These are phyloP conservation scores for Phytopythium boreale DNA, from an alignment of 352 stramenopile genomes.

Conservation along the genomic window DNA sequence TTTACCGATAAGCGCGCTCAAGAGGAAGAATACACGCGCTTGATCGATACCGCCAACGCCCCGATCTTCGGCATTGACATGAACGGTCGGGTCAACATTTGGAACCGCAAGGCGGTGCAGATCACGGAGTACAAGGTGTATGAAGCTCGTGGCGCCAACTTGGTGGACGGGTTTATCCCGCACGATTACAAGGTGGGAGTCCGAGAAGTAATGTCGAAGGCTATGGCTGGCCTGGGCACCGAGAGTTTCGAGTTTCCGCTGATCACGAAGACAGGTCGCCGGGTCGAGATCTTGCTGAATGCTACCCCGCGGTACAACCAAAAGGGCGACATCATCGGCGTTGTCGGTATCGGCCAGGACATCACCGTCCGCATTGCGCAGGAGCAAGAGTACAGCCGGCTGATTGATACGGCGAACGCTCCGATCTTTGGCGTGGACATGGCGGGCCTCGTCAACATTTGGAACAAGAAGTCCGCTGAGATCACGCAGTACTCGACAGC, in stretches of 20 bases:
- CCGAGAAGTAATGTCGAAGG: slow-evolving; percentile 58
- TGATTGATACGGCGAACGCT: slow-evolving; percentile 88
- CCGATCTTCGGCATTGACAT: slow-evolving; percentile 90
- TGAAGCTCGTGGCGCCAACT: slow-evolving; percentile 81
- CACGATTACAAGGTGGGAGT: slow-evolving; percentile 62
- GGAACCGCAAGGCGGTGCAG: slow-evolving; percentile 89
- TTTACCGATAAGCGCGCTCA: slow-evolving; percentile 82
- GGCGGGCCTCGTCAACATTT: slow-evolving; percentile 80
- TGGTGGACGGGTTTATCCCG: slow-evolving; percentile 91
- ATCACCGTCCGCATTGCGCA: slow-evolving; percentile 83
- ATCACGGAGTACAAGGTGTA: slow-evolving; percentile 90
- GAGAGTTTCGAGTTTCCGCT: slow-evolving; percentile 89
- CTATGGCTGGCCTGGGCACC: slow-evolving; percentile 55
- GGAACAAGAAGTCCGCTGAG: slow-evolving; percentile 89
- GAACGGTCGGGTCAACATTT: slow-evolving; percentile 82
- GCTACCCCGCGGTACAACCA: slow-evolving; percentile 80
- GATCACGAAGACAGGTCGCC: slow-evolving; percentile 73
- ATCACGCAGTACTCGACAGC: slow-evolving; percentile 86
- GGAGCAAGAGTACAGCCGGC: slow-evolving; percentile 81
- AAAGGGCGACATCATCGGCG: slow-evolving; percentile 73
- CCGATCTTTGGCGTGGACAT: slow-evolving; percentile 87
- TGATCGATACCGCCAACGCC: slow-evolving; percentile 90
- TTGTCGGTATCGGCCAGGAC: slow-evolving; percentile 82
- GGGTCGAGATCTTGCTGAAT: slow-evolving; percentile 82
- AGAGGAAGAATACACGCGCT: slow-evolving; percentile 80